These are phyloP conservation scores for Penicillium psychrosexuale DNA, from an alignment of 2,329 filamentous ascomycete species.

Conservation along the genomic window DNA sequence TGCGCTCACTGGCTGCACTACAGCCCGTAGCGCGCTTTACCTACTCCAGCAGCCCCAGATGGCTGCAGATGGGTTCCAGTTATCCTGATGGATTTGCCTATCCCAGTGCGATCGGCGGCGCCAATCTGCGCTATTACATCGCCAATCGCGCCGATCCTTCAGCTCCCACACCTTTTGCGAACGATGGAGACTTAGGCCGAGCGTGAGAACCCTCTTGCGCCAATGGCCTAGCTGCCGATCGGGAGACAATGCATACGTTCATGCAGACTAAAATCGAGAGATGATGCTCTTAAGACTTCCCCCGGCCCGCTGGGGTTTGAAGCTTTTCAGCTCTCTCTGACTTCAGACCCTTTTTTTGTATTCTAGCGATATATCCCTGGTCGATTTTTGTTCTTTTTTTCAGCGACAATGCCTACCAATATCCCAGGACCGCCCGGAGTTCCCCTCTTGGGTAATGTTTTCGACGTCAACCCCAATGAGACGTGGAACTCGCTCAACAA, in stretches of 20 bases:
- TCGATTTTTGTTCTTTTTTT: background rate
- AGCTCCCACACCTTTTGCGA: constrained; percentile 19
- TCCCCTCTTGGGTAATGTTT: constrained; percentile 53
- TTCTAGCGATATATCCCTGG: constrained; percentile 6
- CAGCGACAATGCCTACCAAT: constrained; percentile 43
- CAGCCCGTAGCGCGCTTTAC: constrained; percentile 17
- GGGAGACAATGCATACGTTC: background rate
- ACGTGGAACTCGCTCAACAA: constrained; percentile 51
- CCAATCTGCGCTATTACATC: constrained; percentile 28
- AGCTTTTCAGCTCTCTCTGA: constrained; percentile 1
- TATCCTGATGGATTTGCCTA: constrained; percentile 13
- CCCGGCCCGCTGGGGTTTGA: constrained; percentile 1
- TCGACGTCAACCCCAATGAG: constrained; percentile 50
- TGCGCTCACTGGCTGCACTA: constrained; percentile 22
- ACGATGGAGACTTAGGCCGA: constrained; percentile 19
- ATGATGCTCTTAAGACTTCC: constrained; percentile 10
- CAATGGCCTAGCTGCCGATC: constrained; percentile 20
- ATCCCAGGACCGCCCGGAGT: constrained; percentile 53
- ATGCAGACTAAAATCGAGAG: constrained; percentile 17
- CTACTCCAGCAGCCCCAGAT: constrained; percentile 8
- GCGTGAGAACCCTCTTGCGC: constrained; percentile 9
- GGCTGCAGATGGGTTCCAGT: constrained; percentile 18
- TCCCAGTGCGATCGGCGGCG: constrained; percentile 16
- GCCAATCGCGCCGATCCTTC: constrained; percentile 24
- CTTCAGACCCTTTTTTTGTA: constrained; percentile 6